These are phyloP conservation scores for Verticillium albo-atrum DNA, from an alignment of 2,329 filamentous ascomycete species.

Conservation along the genomic window DNA sequence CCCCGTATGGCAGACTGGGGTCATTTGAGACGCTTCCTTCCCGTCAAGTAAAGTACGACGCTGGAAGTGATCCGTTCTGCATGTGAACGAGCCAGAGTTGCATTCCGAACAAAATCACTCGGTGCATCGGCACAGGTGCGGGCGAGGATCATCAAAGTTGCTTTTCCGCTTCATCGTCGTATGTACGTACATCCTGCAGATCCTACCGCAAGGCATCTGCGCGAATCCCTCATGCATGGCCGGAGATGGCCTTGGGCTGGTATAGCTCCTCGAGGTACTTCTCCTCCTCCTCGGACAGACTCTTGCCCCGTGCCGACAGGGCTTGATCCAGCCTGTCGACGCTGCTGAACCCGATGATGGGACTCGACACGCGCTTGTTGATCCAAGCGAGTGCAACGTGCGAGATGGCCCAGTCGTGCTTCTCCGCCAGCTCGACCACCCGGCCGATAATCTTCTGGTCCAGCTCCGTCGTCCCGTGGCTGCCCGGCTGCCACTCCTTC, in stretches of 20 bases:
- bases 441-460: constrained; percentile 26
- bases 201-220: neutral
- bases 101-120: neutral
- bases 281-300: constrained; percentile 54
- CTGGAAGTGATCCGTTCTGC: neutral
- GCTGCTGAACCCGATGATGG: constrained; percentile 59
- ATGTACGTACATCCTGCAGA: neutral
- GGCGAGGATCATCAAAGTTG: neutral
- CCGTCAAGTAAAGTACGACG: neutral
- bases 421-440: constrained; percentile 51
- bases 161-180: neutral
- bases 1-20: neutral
- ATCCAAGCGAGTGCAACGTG: constrained; percentile 63
- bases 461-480: constrained; percentile 25
- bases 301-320: constrained; percentile 38
- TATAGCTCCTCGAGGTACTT: constrained; percentile 60
- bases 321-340: constrained; percentile 59
- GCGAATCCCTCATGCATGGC: constrained; percentile 1
- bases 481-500: constrained; percentile 21
- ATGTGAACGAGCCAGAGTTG: neutral
- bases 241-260: constrained; percentile 40
- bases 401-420: constrained; percentile 56
- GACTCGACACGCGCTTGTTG: constrained; percentile 46
- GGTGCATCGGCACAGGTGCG: neutral
- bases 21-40: neutral